Conservation (phyloP, 192 early-diverging fungal genomes). For the Rhizophagus clarus region DNA sequence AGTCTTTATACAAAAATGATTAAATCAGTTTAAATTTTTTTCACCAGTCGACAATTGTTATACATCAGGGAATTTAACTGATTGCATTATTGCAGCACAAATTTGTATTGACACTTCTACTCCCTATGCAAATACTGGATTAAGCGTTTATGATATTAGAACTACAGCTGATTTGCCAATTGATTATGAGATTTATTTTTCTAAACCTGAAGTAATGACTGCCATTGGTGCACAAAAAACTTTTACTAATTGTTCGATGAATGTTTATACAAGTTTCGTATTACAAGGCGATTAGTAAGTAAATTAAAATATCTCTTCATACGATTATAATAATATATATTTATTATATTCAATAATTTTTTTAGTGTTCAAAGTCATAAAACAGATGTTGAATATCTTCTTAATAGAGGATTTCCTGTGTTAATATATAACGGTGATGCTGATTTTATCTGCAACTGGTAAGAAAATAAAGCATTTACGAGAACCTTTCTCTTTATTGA, state of each 20-base stretch:
- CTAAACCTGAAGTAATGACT: conserved; percentile 44
- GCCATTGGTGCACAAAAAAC: conserved; percentile 56
- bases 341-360: not conserved
- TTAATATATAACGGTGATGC: conserved; percentile 81
- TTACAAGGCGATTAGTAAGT: conserved; percentile 53
- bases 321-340: not conserved
- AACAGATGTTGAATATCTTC: conserved; percentile 9
- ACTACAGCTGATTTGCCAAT: conserved; percentile 61
- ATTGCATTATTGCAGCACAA: conserved; percentile 39
- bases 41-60: not conserved
- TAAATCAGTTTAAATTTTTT: not conserved
- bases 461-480: conserved; percentile 16
- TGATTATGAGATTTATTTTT: conserved; percentile 66
- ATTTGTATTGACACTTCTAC: conserved; percentile 32
- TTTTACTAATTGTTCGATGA: conserved; percentile 56
- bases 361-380: conserved; percentile 56
- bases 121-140: conserved; percentile 34
- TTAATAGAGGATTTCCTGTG: conserved; percentile 47
- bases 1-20: not conserved
- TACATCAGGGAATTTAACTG: not conserved
- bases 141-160: conserved; percentile 71
- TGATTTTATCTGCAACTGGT: conserved; percentile 82
- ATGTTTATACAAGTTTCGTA: conserved; percentile 44
- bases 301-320: too few relatives aligned
- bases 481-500: too few relatives aligned